A percentile compares a stretch with the other conserved stretches of the same genome.
Conservation (phyloP, 1,284 basidiomycete genomes). For the Calocybe gambosa region DNA sequence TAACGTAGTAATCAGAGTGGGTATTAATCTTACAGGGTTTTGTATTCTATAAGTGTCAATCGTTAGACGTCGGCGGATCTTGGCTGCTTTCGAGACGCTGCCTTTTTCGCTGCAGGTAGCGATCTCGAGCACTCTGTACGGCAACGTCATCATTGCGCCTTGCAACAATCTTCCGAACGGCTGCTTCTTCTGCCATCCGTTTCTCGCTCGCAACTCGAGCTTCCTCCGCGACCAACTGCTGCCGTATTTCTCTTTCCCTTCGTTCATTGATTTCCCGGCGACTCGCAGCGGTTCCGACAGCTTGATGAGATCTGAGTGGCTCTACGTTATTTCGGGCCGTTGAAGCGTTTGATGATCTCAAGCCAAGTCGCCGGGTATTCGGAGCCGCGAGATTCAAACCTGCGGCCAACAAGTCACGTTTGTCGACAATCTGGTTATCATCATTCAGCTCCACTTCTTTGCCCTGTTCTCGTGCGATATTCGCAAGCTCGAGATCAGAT, state of each 20-base stretch:
- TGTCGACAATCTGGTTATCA: conserved; percentile 96
- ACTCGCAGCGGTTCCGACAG: conserved; percentile 75
- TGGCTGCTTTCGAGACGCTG: conserved; percentile 46
- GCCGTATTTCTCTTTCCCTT: conserved; percentile 64
- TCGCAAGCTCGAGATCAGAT: conserved; percentile 70
- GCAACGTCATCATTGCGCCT: conserved; percentile 69
- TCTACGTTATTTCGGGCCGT: conserved; percentile 25
- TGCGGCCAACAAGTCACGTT: conserved; percentile 84
- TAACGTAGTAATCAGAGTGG: background rate
- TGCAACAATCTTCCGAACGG: conserved; percentile 45
- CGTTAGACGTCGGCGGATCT: conserved; percentile 8
- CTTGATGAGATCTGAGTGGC: conserved; percentile 49
- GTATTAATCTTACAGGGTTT: background rate
- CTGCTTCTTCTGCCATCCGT: conserved; percentile 54
- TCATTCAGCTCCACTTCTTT: conserved; percentile 95
- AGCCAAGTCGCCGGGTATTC: conserved; percentile 62
- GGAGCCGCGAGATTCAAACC: conserved; percentile 88
- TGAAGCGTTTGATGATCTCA: conserved; percentile 28
- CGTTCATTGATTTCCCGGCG: conserved; percentile 77
- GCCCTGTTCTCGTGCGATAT: conserved; percentile 62
- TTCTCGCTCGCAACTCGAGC: conserved; percentile 53
- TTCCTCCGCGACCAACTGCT: conserved; percentile 69
- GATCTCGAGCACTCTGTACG: conserved; percentile 66
- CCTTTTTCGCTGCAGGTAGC: conserved; percentile 78
- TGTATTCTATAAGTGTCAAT: background rate